Base-by-base conservation (phyloP, 768 basidiomycete genomes). In the Russula emetica region DNA sequence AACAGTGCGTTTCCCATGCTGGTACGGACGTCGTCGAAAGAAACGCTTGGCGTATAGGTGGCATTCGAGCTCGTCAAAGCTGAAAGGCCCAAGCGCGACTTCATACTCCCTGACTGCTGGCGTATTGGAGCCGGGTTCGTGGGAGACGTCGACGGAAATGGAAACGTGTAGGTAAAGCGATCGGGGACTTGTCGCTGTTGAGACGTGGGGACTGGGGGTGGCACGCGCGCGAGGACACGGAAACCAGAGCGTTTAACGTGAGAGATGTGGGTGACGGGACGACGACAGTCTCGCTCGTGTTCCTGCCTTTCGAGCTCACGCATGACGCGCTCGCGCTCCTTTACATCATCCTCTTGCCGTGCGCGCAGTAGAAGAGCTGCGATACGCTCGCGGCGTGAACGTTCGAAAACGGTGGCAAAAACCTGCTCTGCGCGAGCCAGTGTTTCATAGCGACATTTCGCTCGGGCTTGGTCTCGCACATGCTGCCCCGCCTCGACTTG, bases 1-100 rank as follows among this genome's bases (percentile, higher is more conserved):
- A 69, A 69, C 13, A 69, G 66, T n/a, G 45, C 28, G 30, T 57
- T 62, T 38, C 62, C 62, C 56, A 67, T 61, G 40, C 66, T 57
- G n/a, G 54, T 49, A 36, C 61, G 66, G 22, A 69, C 60, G n/a
- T 69, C 66, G 20, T 67, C 61, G 60, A 69, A 69, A 28, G 66
- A 49, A 32, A 69, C 36, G n/a, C 26, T 30, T 40, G 57, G 62
- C n/a, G 51, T n/a, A 60, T 64, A 61, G 30, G 36, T n/a, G 36
- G 60, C 34, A 24, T 51, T 30, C 18, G 67, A 24, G n/a, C 42
- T 30, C 40, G 66, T 32, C 42, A 61, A 26, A 8, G 52, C 30
- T n/a, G 45, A 18, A n/a, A 52, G 47, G 18, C 22, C 59, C 45
- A 36, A 22, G 44, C 62, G 68, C 9, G 61, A 47, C 55, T 42